phyloP scores from a whole-genome alignment of 768 basidiomycete species.

The Kwoniella dendrophila region DNA sequence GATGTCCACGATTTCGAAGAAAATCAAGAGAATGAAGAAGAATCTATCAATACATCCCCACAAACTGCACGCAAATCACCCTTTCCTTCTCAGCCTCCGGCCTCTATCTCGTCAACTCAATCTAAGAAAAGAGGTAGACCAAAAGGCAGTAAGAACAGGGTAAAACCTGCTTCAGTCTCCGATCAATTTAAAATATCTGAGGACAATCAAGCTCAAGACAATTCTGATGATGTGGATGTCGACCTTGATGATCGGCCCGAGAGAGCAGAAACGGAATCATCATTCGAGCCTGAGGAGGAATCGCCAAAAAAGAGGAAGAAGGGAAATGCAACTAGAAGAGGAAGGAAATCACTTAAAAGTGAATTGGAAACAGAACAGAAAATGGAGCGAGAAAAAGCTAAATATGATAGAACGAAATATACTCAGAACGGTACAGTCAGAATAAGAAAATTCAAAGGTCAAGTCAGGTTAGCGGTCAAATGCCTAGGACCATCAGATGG shows the following conservation, averaged over 20 bases:
- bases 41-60: neutral
- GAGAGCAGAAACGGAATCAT: too few relatives aligned
- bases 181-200: neutral
- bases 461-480: slow-evolving; percentile 4
- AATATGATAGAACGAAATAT: neutral
- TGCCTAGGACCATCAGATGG: slow-evolving; percentile 13
- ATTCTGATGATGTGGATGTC: too few relatives aligned
- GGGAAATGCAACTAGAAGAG: too few relatives aligned
- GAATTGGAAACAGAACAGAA: neutral
- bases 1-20: neutral
- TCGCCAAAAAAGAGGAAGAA: too few relatives aligned
- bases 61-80: slow-evolving; percentile 14
- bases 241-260: too few relatives aligned
- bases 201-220: too few relatives aligned
- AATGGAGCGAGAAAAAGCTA: slow-evolving; percentile 1
- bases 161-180: neutral
- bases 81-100: slow-evolving; percentile 9
- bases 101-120: neutral
- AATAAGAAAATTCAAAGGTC: slow-evolving; percentile 12
- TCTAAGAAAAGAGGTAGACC: neutral
- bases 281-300: too few relatives aligned
- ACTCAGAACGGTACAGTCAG: slow-evolving; percentile 11
- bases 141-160: neutral
- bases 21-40: neutral
- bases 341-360: too few relatives aligned